phyloP scores from a whole-genome alignment of 2,329 filamentous ascomycete genomes.

The Dactylellina cionopaga region DNA sequence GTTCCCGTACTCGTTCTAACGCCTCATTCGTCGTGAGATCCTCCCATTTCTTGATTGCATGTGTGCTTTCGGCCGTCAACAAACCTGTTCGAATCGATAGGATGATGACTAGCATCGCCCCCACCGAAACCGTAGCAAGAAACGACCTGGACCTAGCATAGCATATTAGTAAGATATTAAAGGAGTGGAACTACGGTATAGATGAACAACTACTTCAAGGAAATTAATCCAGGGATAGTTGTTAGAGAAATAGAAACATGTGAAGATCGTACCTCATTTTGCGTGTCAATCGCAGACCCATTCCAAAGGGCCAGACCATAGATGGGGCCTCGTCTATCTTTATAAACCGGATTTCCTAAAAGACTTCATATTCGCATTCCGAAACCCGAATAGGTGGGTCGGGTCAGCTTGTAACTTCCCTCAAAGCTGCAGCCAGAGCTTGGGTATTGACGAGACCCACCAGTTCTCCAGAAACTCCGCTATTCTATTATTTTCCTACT shows the following conservation, averaged over 20 bases:
- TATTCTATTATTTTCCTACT: neutral
- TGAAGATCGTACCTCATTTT: constrained; percentile 53
- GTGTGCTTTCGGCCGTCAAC: constrained; percentile 33
- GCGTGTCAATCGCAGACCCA: constrained; percentile 22
- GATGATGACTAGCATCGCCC: constrained; percentile 35
- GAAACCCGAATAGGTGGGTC: constrained; percentile 35
- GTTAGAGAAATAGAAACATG: neutral
- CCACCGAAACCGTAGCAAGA: constrained; percentile 44
- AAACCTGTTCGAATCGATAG: constrained; percentile 48
- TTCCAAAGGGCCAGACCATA: constrained; percentile 17
- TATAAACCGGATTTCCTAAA: constrained; percentile 19
- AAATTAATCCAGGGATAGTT: constrained; percentile 5
- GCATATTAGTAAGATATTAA: constrained; percentile 12
- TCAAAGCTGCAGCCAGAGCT: constrained; percentile 14
- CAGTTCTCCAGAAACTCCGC: neutral
- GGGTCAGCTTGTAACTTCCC: neutral
- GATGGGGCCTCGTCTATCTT: constrained; percentile 38
- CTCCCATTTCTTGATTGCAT: constrained; percentile 22
- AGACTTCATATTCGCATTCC: constrained; percentile 3
- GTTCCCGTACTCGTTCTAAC: constrained; percentile 34
- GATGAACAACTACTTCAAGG: constrained; percentile 8
- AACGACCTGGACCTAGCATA: constrained; percentile 41
- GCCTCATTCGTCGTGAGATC: constrained; percentile 47
- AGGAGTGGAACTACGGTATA: neutral
- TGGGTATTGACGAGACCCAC: constrained; percentile 16